Conservation (phyloP, 768 basidiomycete genomes). For the Lentinula sp. region DNA sequence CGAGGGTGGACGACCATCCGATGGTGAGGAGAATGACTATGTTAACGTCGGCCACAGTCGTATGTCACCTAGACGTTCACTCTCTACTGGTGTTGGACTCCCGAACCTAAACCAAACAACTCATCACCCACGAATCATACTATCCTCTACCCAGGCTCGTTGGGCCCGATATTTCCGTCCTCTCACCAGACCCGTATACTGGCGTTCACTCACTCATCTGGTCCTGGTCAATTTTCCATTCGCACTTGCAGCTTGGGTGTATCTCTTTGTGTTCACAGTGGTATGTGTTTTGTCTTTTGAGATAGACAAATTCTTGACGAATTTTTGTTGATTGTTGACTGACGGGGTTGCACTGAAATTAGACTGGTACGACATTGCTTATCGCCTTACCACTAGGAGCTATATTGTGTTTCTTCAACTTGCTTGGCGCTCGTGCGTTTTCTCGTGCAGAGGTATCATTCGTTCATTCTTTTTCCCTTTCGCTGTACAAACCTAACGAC, state of each 20-base stretch:
- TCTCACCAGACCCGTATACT: slow-evolving; percentile 49
- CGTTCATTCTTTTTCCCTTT: slow-evolving; percentile 52
- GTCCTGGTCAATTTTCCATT: slow-evolving; percentile 74
- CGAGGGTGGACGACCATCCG: not conserved
- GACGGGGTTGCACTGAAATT: not conserved
- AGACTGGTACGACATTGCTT: slow-evolving; percentile 79
- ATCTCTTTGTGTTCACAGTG: slow-evolving; percentile 74
- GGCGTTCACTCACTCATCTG: slow-evolving; percentile 60
- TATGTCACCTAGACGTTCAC: no score
- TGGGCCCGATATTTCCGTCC: slow-evolving; percentile 66
- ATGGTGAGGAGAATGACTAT: no score
- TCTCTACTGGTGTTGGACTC: no score
- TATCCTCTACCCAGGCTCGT: slow-evolving; percentile 24
- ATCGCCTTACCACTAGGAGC: slow-evolving; percentile 74
- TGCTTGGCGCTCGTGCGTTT: slow-evolving; percentile 67
- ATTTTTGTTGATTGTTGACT: not conserved
- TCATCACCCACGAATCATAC: not conserved
- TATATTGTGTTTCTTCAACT: slow-evolving; percentile 69
- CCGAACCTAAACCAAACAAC: not conserved
- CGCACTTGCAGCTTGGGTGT: slow-evolving; percentile 73
- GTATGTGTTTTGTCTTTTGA: slow-evolving; percentile 33
- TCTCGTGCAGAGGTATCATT: slow-evolving; percentile 58
- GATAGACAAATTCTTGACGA: not conserved
- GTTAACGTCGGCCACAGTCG: no score
- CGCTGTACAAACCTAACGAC: slow-evolving; percentile 29